Base-by-base conservation (phyloP, 2,329 filamentous ascomycete species). In the Pestalotiopsis sp. region DNA sequence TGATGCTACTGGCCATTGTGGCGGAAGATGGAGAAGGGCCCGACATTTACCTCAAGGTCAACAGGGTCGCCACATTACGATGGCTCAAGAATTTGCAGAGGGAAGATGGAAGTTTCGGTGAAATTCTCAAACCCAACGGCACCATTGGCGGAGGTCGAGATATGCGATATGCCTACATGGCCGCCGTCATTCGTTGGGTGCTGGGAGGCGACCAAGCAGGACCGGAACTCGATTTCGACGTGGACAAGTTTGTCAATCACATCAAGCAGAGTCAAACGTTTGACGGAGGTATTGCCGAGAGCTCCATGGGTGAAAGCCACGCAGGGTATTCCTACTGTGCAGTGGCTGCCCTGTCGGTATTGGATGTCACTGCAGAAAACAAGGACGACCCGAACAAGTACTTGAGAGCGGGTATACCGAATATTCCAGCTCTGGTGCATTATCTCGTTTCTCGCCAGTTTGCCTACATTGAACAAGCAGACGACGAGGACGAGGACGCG, bases 281-380 rank as follows among this genome's bases (percentile, higher is more conserved):
- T 75, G 94, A 97, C 73, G 93, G 94, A 4, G 94, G 94, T 5
- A 89, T 97, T 70, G 90, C 91, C 2, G 93, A 97, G 77, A 89
- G 88, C 44, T 89, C 91, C 0, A 89, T 89, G 69, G 91, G 94
- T 68, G 94, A 98, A 81, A 91, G 94, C 40, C 94, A 98, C 75
- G 92, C 93, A 72, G 96, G 96, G 22, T 95, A 97, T 78, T 94
- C 93, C 10, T 98, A 94, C 82, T 98, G 94, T 78, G 94, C 91
- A 7, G 86, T 98, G 66, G 90, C 89, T 11, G 91, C 94, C 4
- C 82, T 98, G 4, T 87, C 89, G 1, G 88, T 98, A 63, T 84
- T 98, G n/a, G 88, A 89, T 68, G 87, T 89, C 11, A 84, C 91
- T 9, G 68, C 30, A 7, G 56, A 38, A 7, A 44, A 65, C 48